Conservation (phyloP, 805 yeast species). For the Yamadazyma endophytica region DNA sequence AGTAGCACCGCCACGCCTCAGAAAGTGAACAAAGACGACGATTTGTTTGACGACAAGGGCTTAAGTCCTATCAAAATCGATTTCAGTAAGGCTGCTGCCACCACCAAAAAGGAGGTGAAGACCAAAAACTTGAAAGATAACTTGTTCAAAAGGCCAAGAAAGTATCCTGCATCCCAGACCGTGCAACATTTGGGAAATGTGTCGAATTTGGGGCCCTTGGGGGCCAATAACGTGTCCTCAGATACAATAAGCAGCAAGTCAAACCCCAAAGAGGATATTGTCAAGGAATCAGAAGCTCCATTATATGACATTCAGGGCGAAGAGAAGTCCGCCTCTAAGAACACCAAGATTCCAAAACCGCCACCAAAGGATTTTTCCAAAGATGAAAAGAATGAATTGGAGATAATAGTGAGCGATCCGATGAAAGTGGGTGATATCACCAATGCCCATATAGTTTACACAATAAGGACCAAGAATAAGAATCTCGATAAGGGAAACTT, state of each 20-base stretch:
- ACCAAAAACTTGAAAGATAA: slow-evolving; percentile 24
- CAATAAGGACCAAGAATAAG: slow-evolving; percentile 60
- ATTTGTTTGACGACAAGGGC: slow-evolving; percentile 28
- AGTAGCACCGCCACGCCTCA: slow-evolving; percentile 27
- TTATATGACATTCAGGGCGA: slow-evolving; percentile 37
- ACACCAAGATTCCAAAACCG: slow-evolving; percentile 1
- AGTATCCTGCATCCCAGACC: slow-evolving; percentile 24
- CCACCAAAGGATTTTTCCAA: slow-evolving; percentile 8
- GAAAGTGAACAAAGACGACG: slow-evolving; percentile 15
- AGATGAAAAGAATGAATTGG: slow-evolving; percentile 34
- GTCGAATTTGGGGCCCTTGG: slow-evolving; percentile 23
- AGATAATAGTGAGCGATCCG: slow-evolving; percentile 83
- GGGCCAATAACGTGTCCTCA: slow-evolving; percentile 10
- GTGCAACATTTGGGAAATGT: slow-evolving; percentile 21
- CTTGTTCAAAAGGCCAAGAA: slow-evolving; percentile 29
- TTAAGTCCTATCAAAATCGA: slow-evolving; percentile 10
- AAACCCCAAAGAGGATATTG: slow-evolving; percentile 22
- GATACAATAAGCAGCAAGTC: slow-evolving; percentile 18
- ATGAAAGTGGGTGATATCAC: slow-evolving; percentile 88
- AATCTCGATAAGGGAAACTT: slow-evolving; percentile 28
- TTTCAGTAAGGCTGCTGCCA: slow-evolving; percentile 3
- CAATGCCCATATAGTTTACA: slow-evolving; percentile 82
- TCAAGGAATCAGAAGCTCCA: slow-evolving; percentile 52
- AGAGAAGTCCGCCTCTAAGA: slow-evolving; percentile 1
- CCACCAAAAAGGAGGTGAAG: slow-evolving; percentile 2